Base-by-base conservation (phyloP, 2,329 filamentous ascomycete genomes). In the Neurospora crassa region DNA sequence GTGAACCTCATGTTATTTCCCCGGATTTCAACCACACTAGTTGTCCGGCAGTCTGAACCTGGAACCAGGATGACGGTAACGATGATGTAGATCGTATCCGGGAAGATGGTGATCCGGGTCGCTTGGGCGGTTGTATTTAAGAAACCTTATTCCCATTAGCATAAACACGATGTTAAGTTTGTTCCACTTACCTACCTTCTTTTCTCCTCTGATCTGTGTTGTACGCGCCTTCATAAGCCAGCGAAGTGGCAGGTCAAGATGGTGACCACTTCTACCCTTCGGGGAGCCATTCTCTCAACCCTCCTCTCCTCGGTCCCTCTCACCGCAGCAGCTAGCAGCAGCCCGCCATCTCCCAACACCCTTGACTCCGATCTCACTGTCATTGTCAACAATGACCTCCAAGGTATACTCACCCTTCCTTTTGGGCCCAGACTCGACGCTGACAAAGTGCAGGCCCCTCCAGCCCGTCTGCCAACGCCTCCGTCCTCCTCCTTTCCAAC, bases 331-430 rank as follows among this genome's bases (percentile, higher is more conserved):
- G 74, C 45, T 3, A 53, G 20, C 20, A 53, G 14, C 45, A 24
- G 45, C 45, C 14, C 75, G 14, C 79, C 80, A 0, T 82, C 80
- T 29, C 80, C 81, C 18, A 74, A 76, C 69, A 75, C 75, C n/a
- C 72, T 83, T 6, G 76, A 78, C 42, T 80, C 81, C 1, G 80
- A 80, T 40, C 73, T 83, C 59, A 81, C 79, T 6, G 76, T 83
- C 37, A 71, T 83, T 37, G 77, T 81, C 67, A 78, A 82, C 72
- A 84, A 83, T 75, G 81, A 83, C 69, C 79, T 84, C 42, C 78
- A 79, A 76, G 82, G 81, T 80, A 73, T 47, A 74, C 69, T 18
- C 1, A 7, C 1, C 14, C 68, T 14, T 37, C 7, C 3, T 6
- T 20, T 29, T 7, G 24, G n/a, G 16, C 24, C n/a, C 37, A 40